Percentiles rank a stretch among this genome's conserved stretches.
Conservation (phyloP, 352 stramenopile genomes). For the Phytophthora idaei region DNA sequence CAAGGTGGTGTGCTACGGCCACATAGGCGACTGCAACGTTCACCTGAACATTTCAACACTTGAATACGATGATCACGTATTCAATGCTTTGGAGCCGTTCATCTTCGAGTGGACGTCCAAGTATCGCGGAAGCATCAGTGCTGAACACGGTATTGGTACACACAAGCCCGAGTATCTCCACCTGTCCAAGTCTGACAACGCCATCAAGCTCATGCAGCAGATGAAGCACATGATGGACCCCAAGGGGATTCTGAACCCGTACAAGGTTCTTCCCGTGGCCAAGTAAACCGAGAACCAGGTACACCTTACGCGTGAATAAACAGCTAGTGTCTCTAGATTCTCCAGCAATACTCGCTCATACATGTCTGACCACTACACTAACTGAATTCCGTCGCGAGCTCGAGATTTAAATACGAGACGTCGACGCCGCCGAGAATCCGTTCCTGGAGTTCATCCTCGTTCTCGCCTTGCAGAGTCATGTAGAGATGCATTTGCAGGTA, state of each 20-base stretch:
- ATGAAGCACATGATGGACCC: slow-evolving; percentile 97
- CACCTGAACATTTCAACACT: slow-evolving; percentile 95
- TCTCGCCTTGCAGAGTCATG: slow-evolving; percentile 78
- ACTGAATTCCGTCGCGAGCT: slow-evolving; percentile 48
- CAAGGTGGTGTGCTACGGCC: slow-evolving; percentile 90
- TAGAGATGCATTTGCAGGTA: slow-evolving; percentile 85
- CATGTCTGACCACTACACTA: slow-evolving; percentile 13
- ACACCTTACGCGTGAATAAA: slow-evolving; percentile 21
- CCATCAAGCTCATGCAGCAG: slow-evolving; percentile 90
- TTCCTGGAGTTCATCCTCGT: slow-evolving; percentile 76
- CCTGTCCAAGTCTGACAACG: slow-evolving; percentile 81
- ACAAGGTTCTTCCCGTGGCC: slow-evolving; percentile 87
- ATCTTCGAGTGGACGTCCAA: slow-evolving; percentile 86
- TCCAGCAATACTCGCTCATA: slow-evolving; percentile 9
- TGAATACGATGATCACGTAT: slow-evolving; percentile 68
- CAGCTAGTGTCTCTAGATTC: slow-evolving; percentile 20
- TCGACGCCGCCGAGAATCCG: slow-evolving; percentile 62
- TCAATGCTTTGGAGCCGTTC: slow-evolving; percentile 71
- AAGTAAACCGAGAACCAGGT: slow-evolving; percentile 22
- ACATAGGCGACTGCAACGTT: slow-evolving; percentile 97
- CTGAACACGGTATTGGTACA: slow-evolving; percentile 97
- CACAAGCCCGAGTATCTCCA: slow-evolving; percentile 93
- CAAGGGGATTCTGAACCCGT: slow-evolving; percentile 96
- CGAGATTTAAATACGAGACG: slow-evolving; percentile 68
- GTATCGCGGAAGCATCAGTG: slow-evolving; percentile 94